A percentile compares a stretch with the other conserved stretches of the same genome.
Conservation (phyloP, 805 yeast genomes). For the Candida nanaspora region DNA sequence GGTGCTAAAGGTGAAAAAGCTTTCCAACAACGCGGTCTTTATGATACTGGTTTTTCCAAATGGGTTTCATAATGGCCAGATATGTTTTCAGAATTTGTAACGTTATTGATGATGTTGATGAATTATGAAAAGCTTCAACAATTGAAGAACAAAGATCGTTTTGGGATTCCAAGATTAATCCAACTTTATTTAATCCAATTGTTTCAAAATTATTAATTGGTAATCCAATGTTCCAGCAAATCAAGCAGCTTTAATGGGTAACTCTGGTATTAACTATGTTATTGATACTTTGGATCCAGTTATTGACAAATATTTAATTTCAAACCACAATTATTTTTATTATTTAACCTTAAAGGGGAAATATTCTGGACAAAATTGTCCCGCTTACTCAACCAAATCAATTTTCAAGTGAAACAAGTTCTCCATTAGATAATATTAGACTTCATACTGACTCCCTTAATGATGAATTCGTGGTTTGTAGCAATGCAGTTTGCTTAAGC, state of each 20-base stretch:
- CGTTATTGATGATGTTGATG: slow-evolving; percentile 40
- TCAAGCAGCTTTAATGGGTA: slow-evolving; percentile 76
- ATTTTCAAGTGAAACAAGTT: slow-evolving; percentile 38
- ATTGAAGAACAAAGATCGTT: slow-evolving; percentile 55
- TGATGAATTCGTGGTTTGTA: slow-evolving; percentile 72
- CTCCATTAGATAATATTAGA: slow-evolving; percentile 64
- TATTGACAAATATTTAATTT: slow-evolving; percentile 52
- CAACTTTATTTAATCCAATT: slow-evolving; percentile 63
- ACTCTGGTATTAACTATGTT: slow-evolving; percentile 62
- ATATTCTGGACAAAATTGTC: slow-evolving; percentile 61
- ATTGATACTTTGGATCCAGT: slow-evolving; percentile 76
- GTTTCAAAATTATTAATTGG: slow-evolving; percentile 64
- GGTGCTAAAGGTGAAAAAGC: slow-evolving; percentile 51
- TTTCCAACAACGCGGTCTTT: slow-evolving; percentile 51
- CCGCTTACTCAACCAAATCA: slow-evolving; percentile 59
- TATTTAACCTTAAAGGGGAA: slow-evolving; percentile 58
- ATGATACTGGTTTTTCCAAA: slow-evolving; percentile 78
- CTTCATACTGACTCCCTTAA: slow-evolving; percentile 74
- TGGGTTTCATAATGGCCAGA: slow-evolving; percentile 76
- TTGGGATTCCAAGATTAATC: slow-evolving; percentile 59
- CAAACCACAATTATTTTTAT: slow-evolving; percentile 73
- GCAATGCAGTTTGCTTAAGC: too few species aligned
- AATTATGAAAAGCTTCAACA: slow-evolving; percentile 49
- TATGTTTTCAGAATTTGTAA: slow-evolving; percentile 54
- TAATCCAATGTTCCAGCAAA: slow-evolving; percentile 81